phyloP scores from a whole-genome alignment of 805 yeast genomes.

The Kazachstania bromeliacearum region DNA sequence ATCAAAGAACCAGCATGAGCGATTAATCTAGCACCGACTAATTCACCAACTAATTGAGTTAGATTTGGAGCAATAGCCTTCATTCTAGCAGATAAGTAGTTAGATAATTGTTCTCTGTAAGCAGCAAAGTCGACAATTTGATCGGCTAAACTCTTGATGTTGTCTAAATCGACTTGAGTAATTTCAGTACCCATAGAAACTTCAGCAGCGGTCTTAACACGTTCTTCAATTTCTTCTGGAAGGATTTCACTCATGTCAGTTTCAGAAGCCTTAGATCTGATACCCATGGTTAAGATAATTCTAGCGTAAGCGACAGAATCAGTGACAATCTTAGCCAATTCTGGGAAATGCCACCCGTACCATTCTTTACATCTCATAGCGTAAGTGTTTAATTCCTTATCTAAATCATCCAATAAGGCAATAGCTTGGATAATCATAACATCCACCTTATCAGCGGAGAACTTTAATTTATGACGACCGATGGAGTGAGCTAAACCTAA shows the following conservation, averaged over 20 bases:
- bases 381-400: conserved; percentile 94
- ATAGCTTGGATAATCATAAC: conserved; percentile 99
- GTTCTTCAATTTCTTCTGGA: conserved; percentile 89
- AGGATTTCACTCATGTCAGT: conserved; percentile 83
- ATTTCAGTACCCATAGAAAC: conserved; percentile 99
- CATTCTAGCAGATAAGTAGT: conserved; percentile 89
- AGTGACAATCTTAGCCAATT: conserved; percentile 90
- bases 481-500: conserved; percentile 97
- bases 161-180: conserved; percentile 78
- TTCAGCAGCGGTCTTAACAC: conserved; percentile 89
- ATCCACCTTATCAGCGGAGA: conserved; percentile 96
- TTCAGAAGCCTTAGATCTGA: conserved; percentile 81
- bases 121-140: conserved; percentile 94
- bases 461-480: conserved; percentile 96
- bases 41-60: conserved; percentile 92
- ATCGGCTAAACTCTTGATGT: conserved; percentile 85
- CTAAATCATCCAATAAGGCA: conserved; percentile 91
- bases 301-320: conserved; percentile 96
- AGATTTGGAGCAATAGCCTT: conserved; percentile 98
- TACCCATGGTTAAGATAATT: conserved; percentile 87
- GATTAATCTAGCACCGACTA: conserved; percentile 95
- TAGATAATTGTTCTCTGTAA: conserved; percentile 91
- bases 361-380: conserved; percentile 99
- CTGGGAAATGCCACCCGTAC: conserved; percentile 99
- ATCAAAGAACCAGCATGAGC: conserved; percentile 95